Conservation (phyloP, 148 eudicot genomes). For the Chenopodium quinoa region DNA sequence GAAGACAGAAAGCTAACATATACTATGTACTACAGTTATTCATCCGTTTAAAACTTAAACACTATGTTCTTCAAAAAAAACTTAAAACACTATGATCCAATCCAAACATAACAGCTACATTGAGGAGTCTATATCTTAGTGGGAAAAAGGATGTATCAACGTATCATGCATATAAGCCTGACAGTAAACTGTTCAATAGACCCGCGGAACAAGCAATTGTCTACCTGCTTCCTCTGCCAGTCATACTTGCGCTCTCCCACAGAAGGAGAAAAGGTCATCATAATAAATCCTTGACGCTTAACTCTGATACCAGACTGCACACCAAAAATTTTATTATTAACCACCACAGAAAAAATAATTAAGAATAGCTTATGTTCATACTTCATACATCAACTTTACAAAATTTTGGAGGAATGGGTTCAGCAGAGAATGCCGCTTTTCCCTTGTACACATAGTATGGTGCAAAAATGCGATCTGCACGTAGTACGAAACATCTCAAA, state of each 20-base stretch:
- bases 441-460: slow-evolving; percentile 73
- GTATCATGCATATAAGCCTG: not conserved
- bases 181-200: not conserved
- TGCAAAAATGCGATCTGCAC: slow-evolving; percentile 45
- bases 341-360: not conserved
- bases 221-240: slow-evolving; percentile 92
- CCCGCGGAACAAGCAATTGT: not conserved
- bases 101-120: not conserved
- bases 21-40: not conserved
- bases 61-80: not conserved
- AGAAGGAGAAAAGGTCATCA: slow-evolving; percentile 75
- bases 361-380: slow-evolving; percentile 33
- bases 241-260: slow-evolving; percentile 93
- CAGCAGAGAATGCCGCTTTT: slow-evolving; percentile 76
- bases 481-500: slow-evolving; percentile 30
- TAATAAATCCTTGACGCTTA: slow-evolving; percentile 65
- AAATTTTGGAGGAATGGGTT: slow-evolving; percentile 66
- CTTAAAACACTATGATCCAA: not conserved
- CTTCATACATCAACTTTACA: slow-evolving; percentile 59
- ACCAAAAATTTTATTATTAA: slow-evolving; percentile 2
- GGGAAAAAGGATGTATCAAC: not conserved
- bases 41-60: not conserved
- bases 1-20: not conserved
- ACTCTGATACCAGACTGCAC: slow-evolving; percentile 62
- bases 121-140: not conserved